Base-by-base conservation (phyloP, 352 stramenopile species). In the Saprolegnia parasitica region DNA sequence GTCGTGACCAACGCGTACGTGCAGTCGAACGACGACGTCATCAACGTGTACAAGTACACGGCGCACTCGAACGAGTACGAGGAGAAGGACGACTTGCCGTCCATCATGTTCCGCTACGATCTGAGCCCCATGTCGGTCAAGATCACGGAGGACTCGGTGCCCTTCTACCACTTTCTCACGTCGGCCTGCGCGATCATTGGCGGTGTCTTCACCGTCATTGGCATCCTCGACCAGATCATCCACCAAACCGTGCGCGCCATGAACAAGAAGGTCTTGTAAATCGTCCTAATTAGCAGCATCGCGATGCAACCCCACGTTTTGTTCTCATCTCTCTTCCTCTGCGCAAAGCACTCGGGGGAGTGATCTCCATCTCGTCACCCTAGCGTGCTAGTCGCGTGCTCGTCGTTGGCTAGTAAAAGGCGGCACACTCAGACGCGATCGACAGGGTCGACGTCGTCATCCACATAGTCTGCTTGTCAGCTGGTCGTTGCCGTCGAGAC, bases 141-240 rank as follows among this genome's bases (percentile, higher is more conserved):
- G 40, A 95, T 99, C 56, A 93, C 92, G 71, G 96, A 97, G 78
- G 83, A 91, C 75, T 82, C 83, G 71, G 78, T 91, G 72, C 86
- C 83, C 72, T 98, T 97, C 81, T 98, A 98, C 77, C 91, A 98
- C 78, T 98, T 98, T 72, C 67, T 98, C 64, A 98, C 95, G 55
- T 97, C 90, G 50, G 73, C 96, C 23, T 97, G 96, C 77, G 95
- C 93, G 52, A 98, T 98, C 68, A 94, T 98, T 68, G 95, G 95
- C 54, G 95, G 95, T 32, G 97, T 96, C 46, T 98, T 98, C 74
- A 98, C 93, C 29, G 90, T 98, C 67, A 91, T 98, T 64, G 93
- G 93, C 32, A 92, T 98, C 76, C 67, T 98, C 46, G 93, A 98
- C 76, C 84, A 92, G 74, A 70, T 94, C 52, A 88, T 96, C 67